These are phyloP conservation scores for Diplodia seriata DNA, from an alignment of 2,329 filamentous ascomycete genomes.

Conservation along the genomic window DNA sequence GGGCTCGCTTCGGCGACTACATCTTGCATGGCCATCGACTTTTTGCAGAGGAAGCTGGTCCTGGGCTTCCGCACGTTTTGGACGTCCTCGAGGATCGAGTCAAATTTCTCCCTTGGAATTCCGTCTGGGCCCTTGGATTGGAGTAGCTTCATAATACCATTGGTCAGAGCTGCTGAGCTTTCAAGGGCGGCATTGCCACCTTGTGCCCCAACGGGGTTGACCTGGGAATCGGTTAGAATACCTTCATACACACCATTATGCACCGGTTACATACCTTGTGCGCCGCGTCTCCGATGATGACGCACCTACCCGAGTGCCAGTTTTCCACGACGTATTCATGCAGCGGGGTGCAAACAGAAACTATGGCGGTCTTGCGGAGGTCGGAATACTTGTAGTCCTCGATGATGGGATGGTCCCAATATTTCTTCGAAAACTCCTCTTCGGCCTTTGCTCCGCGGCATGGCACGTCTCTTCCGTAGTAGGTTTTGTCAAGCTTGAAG, in stretches of 20 bases:
- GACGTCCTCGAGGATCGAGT: background rate
- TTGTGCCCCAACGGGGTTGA: constrained; percentile 36
- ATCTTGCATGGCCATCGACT: background rate
- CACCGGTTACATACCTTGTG: constrained; percentile 47
- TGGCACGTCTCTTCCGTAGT: constrained; percentile 37
- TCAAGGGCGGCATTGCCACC: constrained; percentile 39
- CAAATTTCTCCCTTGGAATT: background rate
- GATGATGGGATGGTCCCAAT: constrained; percentile 41
- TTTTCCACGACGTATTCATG: constrained; percentile 49
- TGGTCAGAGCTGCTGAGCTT: constrained; percentile 35
- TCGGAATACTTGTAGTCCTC: constrained; percentile 45
- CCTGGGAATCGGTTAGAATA: background rate
- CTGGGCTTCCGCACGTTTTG: background rate
- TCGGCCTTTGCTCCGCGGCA: constrained; percentile 45
- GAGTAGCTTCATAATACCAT: background rate
- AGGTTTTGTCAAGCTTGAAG: constrained; percentile 38
- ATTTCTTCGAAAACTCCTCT: constrained; percentile 38
- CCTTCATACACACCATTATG: background rate
- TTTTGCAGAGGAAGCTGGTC: background rate
- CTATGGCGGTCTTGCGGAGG: constrained; percentile 41
- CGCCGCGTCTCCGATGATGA: constrained; percentile 52
- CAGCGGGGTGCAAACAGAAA: constrained; percentile 40
- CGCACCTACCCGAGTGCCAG: constrained; percentile 50
- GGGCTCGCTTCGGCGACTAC: background rate
- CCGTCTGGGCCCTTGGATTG: background rate